phyloP scores from a whole-genome alignment of 352 stramenopile genomes.

The Phytophthora agathidicida region DNA sequence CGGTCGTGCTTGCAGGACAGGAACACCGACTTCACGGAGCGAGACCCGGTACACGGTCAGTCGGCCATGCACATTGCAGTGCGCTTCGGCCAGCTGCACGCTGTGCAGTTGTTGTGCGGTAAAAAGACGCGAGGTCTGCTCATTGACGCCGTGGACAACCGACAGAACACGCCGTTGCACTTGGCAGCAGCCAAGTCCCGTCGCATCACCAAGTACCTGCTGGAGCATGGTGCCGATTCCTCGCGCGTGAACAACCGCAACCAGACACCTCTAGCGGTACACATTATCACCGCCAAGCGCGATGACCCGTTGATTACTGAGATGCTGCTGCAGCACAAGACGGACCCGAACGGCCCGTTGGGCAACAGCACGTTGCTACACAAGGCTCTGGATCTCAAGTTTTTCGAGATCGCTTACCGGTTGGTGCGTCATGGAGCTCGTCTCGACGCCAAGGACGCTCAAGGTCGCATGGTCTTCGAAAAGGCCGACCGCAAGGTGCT shows the following conservation, averaged over 20 bases:
- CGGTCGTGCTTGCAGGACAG: slow-evolving; percentile 59
- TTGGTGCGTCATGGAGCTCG: slow-evolving; percentile 83
- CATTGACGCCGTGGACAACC: slow-evolving; percentile 73
- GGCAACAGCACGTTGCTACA: slow-evolving; percentile 78
- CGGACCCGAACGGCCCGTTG: slow-evolving; percentile 69
- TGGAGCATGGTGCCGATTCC: slow-evolving; percentile 73
- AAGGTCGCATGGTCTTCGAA: slow-evolving; percentile 83
- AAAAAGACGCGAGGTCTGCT: slow-evolving; percentile 63
- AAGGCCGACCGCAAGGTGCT: slow-evolving; percentile 81
- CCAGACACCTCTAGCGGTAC: slow-evolving; percentile 74
- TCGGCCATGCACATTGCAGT: slow-evolving; percentile 82
- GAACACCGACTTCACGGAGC: slow-evolving; percentile 64
- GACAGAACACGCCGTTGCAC: slow-evolving; percentile 81
- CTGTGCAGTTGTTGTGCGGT: slow-evolving; percentile 72
- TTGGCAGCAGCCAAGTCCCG: slow-evolving; percentile 82
- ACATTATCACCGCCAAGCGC: slow-evolving; percentile 78
- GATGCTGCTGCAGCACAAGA: slow-evolving; percentile 81
- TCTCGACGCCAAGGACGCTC: slow-evolving; percentile 76
- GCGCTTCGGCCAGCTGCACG: slow-evolving; percentile 78
- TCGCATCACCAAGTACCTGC: slow-evolving; percentile 82
- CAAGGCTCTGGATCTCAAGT: slow-evolving; percentile 69
- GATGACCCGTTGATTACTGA: slow-evolving; percentile 82
- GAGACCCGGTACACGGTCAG: slow-evolving; percentile 76
- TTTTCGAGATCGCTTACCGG: slow-evolving; percentile 78
- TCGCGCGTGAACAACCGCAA: slow-evolving; percentile 69